A percentile compares a stretch with the other conserved stretches of the same genome.
These are phyloP conservation scores for Cochlearia excelsa DNA, from an alignment of 345 rosid genomes.

Conservation along the genomic window DNA sequence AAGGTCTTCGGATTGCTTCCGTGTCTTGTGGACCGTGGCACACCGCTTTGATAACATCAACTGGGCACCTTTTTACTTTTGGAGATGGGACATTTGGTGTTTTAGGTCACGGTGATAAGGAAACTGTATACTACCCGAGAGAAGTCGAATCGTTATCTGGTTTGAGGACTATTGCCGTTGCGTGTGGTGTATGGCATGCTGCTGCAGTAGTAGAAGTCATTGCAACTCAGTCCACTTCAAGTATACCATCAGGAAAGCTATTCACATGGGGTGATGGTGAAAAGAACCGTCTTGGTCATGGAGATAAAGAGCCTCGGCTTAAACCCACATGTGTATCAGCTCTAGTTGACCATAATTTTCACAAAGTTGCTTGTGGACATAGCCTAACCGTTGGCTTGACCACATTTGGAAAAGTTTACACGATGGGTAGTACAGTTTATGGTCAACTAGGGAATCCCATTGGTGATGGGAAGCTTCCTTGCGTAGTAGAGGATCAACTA, in stretches of 20 bases:
- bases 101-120: constrained; percentile 82
- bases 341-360: constrained; percentile 73
- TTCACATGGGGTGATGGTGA: constrained; percentile 99
- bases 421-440: constrained; percentile 92
- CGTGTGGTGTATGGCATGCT: constrained; percentile 99
- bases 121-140: constrained; percentile 63
- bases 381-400: constrained; percentile 89
- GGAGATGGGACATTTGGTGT: constrained; percentile 98
- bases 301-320: constrained; percentile 84
- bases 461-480: constrained; percentile 81
- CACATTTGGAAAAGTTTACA: constrained; percentile 66
- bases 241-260: constrained; percentile 73
- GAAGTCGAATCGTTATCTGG: constrained; percentile 90
- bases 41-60: constrained; percentile 81
- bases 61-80: constrained; percentile 87
- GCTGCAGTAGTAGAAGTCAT: constrained; percentile 95
- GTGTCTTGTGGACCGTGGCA: constrained; percentile 99
- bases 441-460: constrained; percentile 89
- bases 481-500: constrained; percentile 68
- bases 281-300: constrained; percentile 92
- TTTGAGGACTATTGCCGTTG: constrained; percentile 72
- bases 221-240: constrained; percentile 71
- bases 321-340: constrained; percentile 91
- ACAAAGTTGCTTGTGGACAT: constrained; percentile 87
- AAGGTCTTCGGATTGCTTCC: constrained; percentile 80